Conservation (phyloP, 1,284 basidiomycete species). For the Leccinum variabile region DNA sequence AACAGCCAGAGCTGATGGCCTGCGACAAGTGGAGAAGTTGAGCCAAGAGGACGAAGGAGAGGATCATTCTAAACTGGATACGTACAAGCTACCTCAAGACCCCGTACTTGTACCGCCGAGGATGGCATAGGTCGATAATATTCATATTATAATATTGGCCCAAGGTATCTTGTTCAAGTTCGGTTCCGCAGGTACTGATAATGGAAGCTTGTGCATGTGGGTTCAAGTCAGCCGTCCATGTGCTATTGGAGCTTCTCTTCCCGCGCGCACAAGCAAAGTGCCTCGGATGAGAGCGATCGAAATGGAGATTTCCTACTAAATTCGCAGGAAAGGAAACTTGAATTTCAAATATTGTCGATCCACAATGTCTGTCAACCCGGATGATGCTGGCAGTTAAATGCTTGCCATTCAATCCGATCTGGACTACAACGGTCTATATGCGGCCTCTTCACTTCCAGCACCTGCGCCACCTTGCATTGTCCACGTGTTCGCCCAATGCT, state of each 20-base stretch:
- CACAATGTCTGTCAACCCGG: constrained; percentile 2
- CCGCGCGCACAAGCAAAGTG: background rate
- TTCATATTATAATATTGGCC: background rate
- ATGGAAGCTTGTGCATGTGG: background rate
- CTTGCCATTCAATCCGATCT: constrained; percentile 21
- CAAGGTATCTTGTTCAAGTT: background rate
- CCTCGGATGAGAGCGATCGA: background rate
- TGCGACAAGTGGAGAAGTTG: constrained; percentile 18
- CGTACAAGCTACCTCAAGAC: background rate
- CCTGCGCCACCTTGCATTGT: constrained; percentile 25
- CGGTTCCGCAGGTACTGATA: background rate
- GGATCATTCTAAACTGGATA: constrained; percentile 8
- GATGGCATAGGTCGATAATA: no score
- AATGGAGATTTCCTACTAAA: background rate
- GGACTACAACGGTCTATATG: constrained; percentile 31
- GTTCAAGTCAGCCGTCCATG: constrained; percentile 1
- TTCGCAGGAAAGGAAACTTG: background rate
- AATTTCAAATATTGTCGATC: background rate
- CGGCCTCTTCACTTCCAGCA: constrained; percentile 21
- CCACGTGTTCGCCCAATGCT: constrained; percentile 35
- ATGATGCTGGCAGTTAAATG: constrained; percentile 2
- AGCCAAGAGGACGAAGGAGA: constrained; percentile 19
- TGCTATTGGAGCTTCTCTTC: background rate
- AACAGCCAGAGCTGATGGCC: constrained; percentile 42
- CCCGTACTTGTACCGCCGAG: constrained; percentile 20